A percentile compares a stretch with the other conserved stretches of the same genome.
Conservation (phyloP, 1,139 yeast genomes). For the Debaryomyces sp. region DNA sequence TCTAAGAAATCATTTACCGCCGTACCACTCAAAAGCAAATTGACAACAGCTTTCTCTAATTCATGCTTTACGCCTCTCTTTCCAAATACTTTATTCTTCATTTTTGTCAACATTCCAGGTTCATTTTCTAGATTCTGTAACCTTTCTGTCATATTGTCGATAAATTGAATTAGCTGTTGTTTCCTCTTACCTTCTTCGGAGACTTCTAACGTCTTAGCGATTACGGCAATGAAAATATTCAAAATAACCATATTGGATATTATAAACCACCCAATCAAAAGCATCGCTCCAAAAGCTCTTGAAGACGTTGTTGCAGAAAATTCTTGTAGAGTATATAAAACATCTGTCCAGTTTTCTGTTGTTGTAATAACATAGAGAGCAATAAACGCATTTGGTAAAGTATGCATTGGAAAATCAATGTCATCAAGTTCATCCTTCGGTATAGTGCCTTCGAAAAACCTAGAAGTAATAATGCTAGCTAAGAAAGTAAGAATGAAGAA, state of each 20-base stretch:
- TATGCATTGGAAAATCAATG: constrained; percentile 65
- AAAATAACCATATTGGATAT: constrained; percentile 78
- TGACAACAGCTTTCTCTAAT: constrained; percentile 48
- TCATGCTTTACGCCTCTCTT: constrained; percentile 36
- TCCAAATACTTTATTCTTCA: constrained; percentile 39
- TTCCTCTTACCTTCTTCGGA: constrained; percentile 72
- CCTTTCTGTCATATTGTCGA: constrained; percentile 54
- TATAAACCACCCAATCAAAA: constrained; percentile 80
- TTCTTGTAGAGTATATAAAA: constrained; percentile 61
- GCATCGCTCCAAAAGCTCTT: constrained; percentile 59
- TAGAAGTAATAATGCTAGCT: constrained; percentile 65
- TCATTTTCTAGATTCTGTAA: constrained; percentile 39
- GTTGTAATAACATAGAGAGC: constrained; percentile 81
- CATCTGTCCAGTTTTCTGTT: constrained; percentile 90
- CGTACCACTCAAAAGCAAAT: constrained; percentile 47
- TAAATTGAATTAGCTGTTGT: constrained; percentile 75
- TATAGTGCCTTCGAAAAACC: constrained; percentile 75
- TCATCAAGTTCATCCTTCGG: constrained; percentile 48
- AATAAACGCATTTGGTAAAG: constrained; percentile 73
- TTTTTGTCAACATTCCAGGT: constrained; percentile 36
- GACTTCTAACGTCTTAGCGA: constrained; percentile 79
- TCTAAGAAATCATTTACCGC: constrained; percentile 49
- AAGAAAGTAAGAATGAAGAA: constrained; percentile 66
- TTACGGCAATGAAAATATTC: constrained; percentile 91
- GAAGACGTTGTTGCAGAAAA: constrained; percentile 52